Evolutionary conservation across 352 stramenopile species (phyloP).

Genomic region (Phytophthora pinifolia): DNA sequence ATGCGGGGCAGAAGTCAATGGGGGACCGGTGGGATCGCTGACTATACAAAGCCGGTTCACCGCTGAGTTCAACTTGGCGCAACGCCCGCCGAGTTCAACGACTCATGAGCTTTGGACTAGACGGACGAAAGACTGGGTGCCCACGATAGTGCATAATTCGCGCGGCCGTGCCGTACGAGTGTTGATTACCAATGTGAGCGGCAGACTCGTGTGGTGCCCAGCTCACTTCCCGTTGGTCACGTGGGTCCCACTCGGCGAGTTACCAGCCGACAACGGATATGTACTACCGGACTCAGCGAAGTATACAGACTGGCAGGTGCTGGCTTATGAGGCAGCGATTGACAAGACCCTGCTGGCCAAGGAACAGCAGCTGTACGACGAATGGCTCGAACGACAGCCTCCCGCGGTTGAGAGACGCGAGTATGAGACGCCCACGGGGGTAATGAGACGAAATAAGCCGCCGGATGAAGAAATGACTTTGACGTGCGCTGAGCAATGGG

Average conservation of each 20-base stretch:
- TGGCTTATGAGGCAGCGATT: background rate
- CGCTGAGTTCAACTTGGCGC: too few relatives aligned
- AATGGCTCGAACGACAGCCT: background rate
- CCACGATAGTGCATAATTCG: too few relatives aligned
- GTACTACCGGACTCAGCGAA: background rate
- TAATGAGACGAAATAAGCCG: too few relatives aligned
- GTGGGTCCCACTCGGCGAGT: background rate
- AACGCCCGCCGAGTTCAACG: too few relatives aligned
- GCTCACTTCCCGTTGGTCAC: background rate
- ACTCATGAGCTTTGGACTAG: too few relatives aligned
- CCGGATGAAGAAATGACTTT: too few relatives aligned
- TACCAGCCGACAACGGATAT: background rate
- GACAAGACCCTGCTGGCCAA: background rate
- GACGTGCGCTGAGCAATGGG: too few relatives aligned
- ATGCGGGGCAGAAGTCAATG: background rate
- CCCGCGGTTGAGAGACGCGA: background rate
- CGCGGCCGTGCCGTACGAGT: background rate
- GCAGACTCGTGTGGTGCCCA: background rate
- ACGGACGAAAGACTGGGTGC: too few relatives aligned
- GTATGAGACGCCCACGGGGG: too few relatives aligned
- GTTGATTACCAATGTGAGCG: background rate
- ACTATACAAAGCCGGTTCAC: too few relatives aligned
- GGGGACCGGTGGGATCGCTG: too few relatives aligned
- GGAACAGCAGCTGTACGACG: background rate
- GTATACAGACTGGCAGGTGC: conserved; percentile 1